Evolutionary conservation across 495 filamentous ascomycete genomes (phyloP).

Genomic region (Pseudoneurospora amorphoporcata): DNA sequence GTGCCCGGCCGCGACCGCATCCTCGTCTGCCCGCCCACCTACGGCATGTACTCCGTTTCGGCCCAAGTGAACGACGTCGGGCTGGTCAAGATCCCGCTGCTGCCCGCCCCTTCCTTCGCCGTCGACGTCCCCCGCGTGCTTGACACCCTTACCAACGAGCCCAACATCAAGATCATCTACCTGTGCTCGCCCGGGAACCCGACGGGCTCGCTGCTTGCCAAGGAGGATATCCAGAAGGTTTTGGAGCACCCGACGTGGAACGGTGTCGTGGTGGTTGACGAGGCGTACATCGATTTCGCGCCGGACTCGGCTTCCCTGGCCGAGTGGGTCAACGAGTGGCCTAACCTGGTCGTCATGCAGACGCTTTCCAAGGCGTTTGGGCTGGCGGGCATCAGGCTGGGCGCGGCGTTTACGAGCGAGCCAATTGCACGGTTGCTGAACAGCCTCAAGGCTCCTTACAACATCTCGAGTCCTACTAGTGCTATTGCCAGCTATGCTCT

Average conservation of each 20-base stretch:
- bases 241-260: conserved; percentile 91
- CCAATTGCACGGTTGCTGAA: conserved; percentile 65
- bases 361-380: conserved; percentile 95
- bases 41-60: conserved; percentile 95
- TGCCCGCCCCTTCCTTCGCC: conserved; percentile 48
- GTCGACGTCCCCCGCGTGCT: conserved; percentile 62
- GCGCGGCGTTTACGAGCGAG: conserved; percentile 50
- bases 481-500: conserved; percentile 70
- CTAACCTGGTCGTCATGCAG: conserved; percentile 98
- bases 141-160: conserved; percentile 48
- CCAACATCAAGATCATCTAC: conserved; percentile 75
- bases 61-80: conserved; percentile 86
- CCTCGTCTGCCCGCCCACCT: conserved; percentile 89
- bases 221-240: conserved; percentile 61
- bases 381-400: conserved; percentile 79
- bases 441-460: conserved; percentile 90
- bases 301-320: conserved; percentile 69
- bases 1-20: conserved; percentile 77
- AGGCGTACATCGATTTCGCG: conserved; percentile 95
- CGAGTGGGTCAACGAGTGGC: conserved; percentile 87
- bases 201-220: conserved; percentile 66
- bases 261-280: conserved; percentile 84
- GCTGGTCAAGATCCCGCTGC: conserved; percentile 75
- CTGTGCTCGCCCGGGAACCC: conserved; percentile 93
- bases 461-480: conserved; percentile 76